Evolutionary conservation across 1,139 yeast genomes (phyloP).

Genomic region (Suhomyces ambrosiae): DNA sequence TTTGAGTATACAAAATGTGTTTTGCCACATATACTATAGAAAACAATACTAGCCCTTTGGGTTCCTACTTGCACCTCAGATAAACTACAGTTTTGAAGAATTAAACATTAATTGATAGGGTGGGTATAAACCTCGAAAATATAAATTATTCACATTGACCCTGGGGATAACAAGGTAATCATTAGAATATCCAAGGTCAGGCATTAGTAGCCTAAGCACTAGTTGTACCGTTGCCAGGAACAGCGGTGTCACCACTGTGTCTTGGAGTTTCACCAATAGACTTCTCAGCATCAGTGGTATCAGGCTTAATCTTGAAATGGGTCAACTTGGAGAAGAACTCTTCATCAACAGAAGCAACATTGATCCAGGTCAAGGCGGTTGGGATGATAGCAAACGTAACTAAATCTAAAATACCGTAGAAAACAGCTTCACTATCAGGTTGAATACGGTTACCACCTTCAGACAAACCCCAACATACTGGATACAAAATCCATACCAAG

Average conservation of each 20-base stretch:
- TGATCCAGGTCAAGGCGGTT: conserved; percentile 34
- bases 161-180: too few species aligned
- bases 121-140: background rate
- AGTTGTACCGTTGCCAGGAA: conserved; percentile 42
- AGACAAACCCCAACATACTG: conserved; percentile 61
- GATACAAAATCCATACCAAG: conserved; percentile 52
- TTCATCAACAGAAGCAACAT: conserved; percentile 33
- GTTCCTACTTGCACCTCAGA: too few species aligned
- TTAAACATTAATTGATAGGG: conserved; percentile 7
- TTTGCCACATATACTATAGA: too few species aligned
- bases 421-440: conserved; percentile 68
- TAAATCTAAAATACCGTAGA: conserved; percentile 63
- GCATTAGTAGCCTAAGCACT: conserved; percentile 27
- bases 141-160: background rate
- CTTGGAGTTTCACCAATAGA: conserved; percentile 25
- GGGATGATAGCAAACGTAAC: conserved; percentile 49
- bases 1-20: too few species aligned
- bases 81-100: background rate
- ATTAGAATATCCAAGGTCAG: too few species aligned
- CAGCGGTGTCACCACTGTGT: conserved; percentile 24
- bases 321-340: conserved; percentile 29
- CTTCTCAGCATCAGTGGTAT: conserved; percentile 22
- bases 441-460: conserved; percentile 71
- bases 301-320: conserved; percentile 16
- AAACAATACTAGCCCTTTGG: too few species aligned